Conservation (phyloP, 2,329 filamentous ascomycete species). For the Alternaria arbusti region DNA sequence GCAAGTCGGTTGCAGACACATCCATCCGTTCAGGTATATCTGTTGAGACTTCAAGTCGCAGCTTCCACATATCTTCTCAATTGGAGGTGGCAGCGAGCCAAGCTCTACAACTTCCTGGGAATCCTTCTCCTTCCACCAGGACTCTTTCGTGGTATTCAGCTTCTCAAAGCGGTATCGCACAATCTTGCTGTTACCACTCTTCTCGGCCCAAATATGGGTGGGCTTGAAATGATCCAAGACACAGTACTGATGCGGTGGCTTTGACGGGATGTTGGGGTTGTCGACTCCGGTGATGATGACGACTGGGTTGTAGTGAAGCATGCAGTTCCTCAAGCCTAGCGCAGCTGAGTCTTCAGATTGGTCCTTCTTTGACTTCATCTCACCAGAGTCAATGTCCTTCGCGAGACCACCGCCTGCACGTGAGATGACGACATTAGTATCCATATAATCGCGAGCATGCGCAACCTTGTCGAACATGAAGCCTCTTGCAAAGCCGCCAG, state of each 20-base stretch:
- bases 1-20: conserved; percentile 64
- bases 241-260: conserved; percentile 65
- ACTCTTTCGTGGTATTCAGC: conserved; percentile 56
- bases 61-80: conserved; percentile 46
- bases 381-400: conserved; percentile 54
- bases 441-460: conserved; percentile 64
- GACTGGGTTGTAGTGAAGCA: conserved; percentile 58
- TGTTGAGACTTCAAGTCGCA: conserved; percentile 46
- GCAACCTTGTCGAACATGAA: conserved; percentile 65
- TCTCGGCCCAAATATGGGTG: conserved; percentile 72
- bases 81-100: conserved; percentile 35
- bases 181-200: conserved; percentile 52
- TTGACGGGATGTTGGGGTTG: conserved; percentile 57
- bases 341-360: conserved; percentile 51
- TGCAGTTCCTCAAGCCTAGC: conserved; percentile 55
- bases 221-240: conserved; percentile 74
- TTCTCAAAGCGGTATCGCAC: conserved; percentile 72
- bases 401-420: conserved; percentile 64
- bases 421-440: conserved; percentile 67
- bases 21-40: conserved; percentile 59
- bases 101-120: conserved; percentile 33
- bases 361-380: conserved; percentile 56
- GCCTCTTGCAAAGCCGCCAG: conserved; percentile 58
- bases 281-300: conserved; percentile 59
- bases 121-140: conserved; percentile 64